phyloP scores from a whole-genome alignment of 129 eudicot genomes.

The Mikania micrantha region DNA sequence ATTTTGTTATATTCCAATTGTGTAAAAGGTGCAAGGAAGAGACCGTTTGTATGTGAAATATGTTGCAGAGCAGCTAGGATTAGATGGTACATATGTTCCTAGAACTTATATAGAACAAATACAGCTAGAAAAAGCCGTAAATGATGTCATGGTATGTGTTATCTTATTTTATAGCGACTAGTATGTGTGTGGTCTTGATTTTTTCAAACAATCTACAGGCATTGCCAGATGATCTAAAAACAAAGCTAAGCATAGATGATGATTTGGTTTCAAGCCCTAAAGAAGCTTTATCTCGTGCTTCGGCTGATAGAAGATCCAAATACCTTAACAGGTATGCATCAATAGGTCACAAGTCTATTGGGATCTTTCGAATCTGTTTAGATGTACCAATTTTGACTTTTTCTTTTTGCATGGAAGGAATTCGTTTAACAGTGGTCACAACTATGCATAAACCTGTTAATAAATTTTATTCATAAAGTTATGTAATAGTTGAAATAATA shows the following conservation, averaged over 20 bases:
- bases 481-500: not conserved
- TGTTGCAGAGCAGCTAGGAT: constrained; percentile 72
- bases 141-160: constrained; percentile 77
- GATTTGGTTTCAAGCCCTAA: constrained; percentile 85
- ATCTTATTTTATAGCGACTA: not conserved
- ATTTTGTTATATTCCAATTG: constrained; percentile 1
- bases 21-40: constrained; percentile 85
- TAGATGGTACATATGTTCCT: constrained; percentile 92
- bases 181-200: constrained; percentile 18
- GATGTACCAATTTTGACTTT: not conserved
- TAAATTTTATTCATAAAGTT: not conserved
- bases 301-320: constrained; percentile 78
- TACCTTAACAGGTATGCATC: constrained; percentile 60
- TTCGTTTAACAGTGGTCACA: not conserved
- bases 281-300: constrained; percentile 98
- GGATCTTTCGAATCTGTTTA: not conserved
- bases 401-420: not conserved
- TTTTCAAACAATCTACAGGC: constrained; percentile 38
- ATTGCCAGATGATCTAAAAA: constrained; percentile 88
- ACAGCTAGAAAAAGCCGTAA: constrained; percentile 84
- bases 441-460: not conserved
- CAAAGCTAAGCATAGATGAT: constrained; percentile 93
- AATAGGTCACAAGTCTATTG: not conserved
- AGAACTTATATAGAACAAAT: constrained; percentile 97
- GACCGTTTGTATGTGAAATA: constrained; percentile 72